These are phyloP conservation scores for Clitopilus passeckerianus DNA, from an alignment of 768 basidiomycete species.

Conservation along the genomic window DNA sequence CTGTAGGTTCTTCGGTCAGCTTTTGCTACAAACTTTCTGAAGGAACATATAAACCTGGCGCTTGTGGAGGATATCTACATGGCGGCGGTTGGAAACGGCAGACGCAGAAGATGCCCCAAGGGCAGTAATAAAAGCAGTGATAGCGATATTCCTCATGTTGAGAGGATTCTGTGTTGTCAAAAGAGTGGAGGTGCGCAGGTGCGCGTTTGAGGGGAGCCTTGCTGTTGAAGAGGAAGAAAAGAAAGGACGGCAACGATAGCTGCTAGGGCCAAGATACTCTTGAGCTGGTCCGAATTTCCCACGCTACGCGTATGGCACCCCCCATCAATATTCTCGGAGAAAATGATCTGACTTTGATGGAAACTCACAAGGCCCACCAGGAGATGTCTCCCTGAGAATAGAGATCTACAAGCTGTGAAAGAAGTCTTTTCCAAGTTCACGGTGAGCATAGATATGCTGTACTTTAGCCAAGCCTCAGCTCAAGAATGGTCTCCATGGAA, in stretches of 20 bases:
- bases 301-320: not conserved
- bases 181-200: constrained; percentile 13
- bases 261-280: not conserved
- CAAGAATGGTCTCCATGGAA: too few species aligned
- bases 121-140: constrained; percentile 10
- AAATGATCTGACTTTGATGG: not conserved
- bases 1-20: constrained; percentile 5
- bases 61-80: constrained; percentile 26
- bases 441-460: too few species aligned
- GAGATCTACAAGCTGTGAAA: not conserved
- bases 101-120: constrained; percentile 17
- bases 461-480: too few species aligned
- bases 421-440: not conserved
- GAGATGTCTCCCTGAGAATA: not conserved
- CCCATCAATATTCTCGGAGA: not conserved
- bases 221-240: constrained; percentile 6
- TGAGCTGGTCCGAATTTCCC: not conserved
- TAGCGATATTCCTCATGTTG: constrained; percentile 12
- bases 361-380: not conserved
- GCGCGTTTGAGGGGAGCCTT: constrained; percentile 2
- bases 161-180: constrained; percentile 5
- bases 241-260: constrained; percentile 2
- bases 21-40: not conserved
- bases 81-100: constrained; percentile 12
- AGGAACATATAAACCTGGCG: constrained; percentile 22